phyloP scores from a whole-genome alignment of 2,329 filamentous ascomycete species.

The Apiospora pterosperma region DNA sequence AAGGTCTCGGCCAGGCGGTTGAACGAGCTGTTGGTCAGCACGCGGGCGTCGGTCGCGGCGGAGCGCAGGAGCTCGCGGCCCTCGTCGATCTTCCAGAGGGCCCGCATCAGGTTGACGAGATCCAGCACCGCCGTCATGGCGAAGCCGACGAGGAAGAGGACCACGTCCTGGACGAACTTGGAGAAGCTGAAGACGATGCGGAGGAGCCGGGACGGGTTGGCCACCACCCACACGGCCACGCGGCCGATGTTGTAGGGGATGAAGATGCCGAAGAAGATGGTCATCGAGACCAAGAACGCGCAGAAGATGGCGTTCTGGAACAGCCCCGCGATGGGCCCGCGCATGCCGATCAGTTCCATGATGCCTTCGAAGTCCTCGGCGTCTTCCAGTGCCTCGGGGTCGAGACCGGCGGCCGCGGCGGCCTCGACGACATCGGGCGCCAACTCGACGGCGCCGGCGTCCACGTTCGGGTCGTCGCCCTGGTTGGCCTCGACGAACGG shows the following conservation, averaged over 20 bases:
- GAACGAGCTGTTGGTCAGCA: conserved; percentile 18
- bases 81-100: conserved; percentile 28
- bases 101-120: conserved; percentile 33
- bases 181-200: conserved; percentile 68
- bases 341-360: conserved; percentile 94
- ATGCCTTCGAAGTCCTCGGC: conserved; percentile 95
- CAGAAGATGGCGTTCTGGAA: conserved; percentile 96
- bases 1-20: conserved; percentile 48
- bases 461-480: conserved; percentile 34
- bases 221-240: conserved; percentile 72
- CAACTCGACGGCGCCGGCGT: conserved; percentile 31
- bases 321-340: conserved; percentile 82
- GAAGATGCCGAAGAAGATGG: conserved; percentile 82
- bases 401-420: conserved; percentile 65
- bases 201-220: conserved; percentile 75
- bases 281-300: conserved; percentile 81
- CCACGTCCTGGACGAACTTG: conserved; percentile 76
- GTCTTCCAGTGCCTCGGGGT: conserved; percentile 75
- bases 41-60: conserved; percentile 18
- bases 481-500: conserved; percentile 33
- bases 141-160: conserved; percentile 61
- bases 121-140: conserved; percentile 41
- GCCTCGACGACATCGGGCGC: conserved; percentile 58
- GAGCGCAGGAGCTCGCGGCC: conserved; percentile 20
- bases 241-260: conserved; percentile 91